Conservation (phyloP, 345 rosid genomes). For the Fremontodendron californicum region DNA sequence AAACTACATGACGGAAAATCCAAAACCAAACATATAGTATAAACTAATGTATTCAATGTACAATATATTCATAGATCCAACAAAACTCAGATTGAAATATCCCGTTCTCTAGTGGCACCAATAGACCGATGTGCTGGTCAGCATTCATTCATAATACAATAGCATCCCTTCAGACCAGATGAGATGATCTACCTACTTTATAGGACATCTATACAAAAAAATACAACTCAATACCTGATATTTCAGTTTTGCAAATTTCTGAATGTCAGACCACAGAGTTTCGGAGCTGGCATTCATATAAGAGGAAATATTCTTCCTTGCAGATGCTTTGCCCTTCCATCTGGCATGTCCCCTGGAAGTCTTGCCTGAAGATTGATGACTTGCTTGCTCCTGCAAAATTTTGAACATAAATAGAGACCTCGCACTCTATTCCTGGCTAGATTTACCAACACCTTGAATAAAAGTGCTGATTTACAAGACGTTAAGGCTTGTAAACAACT, state of each 20-base stretch:
- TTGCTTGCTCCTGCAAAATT: constrained; percentile 59
- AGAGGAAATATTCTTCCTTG: constrained; percentile 57
- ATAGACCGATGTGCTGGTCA: background rate
- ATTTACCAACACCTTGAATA: background rate
- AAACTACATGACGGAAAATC: constrained; percentile 45
- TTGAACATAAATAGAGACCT: background rate
- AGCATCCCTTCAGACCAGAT: background rate
- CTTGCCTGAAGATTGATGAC: constrained; percentile 55
- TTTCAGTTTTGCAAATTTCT: constrained; percentile 76
- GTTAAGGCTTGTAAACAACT: background rate
- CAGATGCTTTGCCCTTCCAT: constrained; percentile 62
- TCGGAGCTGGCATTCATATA: constrained; percentile 78
- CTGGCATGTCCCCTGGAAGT: constrained; percentile 57
- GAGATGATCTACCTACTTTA: background rate
- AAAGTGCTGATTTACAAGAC: background rate
- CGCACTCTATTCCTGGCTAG: background rate
- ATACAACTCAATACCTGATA: constrained; percentile 61
- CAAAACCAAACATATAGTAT: constrained; percentile 14
- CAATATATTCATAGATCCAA: background rate
- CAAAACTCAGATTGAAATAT: background rate
- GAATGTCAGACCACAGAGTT: constrained; percentile 79
- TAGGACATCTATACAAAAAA: too few species aligned
- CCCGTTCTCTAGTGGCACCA: background rate
- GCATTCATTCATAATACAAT: background rate
- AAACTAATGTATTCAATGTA: background rate